Conservation (phyloP, 768 basidiomycete genomes). For the Tulasnella calospora region DNA sequence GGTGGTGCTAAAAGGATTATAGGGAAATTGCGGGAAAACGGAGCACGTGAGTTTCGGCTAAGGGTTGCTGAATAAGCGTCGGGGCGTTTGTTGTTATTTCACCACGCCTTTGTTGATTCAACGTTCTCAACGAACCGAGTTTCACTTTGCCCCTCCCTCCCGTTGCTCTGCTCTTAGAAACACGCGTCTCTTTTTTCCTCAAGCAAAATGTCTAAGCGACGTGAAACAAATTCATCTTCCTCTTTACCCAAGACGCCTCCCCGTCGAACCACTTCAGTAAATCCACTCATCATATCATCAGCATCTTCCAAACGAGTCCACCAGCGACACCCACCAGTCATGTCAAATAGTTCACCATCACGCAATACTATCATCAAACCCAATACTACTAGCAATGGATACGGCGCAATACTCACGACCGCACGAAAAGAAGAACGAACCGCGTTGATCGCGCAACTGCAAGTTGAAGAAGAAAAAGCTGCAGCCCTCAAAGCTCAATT, state of each 20-base stretch:
- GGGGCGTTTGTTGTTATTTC: constrained; percentile 1
- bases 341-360: background rate
- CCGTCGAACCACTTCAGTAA: background rate
- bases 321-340: constrained; percentile 2
- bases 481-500: constrained; percentile 18
- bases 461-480: constrained; percentile 11
- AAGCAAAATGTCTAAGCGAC: background rate
- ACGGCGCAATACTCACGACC: background rate
- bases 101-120: constrained; percentile 8
- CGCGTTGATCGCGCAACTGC: constrained; percentile 1
- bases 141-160: background rate
- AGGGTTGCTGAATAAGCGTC: background rate
- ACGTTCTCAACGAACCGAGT: background rate
- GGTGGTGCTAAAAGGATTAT: background rate
- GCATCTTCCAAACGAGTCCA: background rate
- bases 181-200: background rate
- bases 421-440: constrained; percentile 15
- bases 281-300: constrained; percentile 1
- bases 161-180: background rate
- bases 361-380: background rate
- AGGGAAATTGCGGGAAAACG: background rate
- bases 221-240: background rate
- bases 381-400: background rate
- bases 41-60: constrained; percentile 1
- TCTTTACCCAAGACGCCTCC: background rate